Evolutionary conservation across 1,284 basidiomycete genomes (phyloP).

Genomic region (Irpex sp.): DNA sequence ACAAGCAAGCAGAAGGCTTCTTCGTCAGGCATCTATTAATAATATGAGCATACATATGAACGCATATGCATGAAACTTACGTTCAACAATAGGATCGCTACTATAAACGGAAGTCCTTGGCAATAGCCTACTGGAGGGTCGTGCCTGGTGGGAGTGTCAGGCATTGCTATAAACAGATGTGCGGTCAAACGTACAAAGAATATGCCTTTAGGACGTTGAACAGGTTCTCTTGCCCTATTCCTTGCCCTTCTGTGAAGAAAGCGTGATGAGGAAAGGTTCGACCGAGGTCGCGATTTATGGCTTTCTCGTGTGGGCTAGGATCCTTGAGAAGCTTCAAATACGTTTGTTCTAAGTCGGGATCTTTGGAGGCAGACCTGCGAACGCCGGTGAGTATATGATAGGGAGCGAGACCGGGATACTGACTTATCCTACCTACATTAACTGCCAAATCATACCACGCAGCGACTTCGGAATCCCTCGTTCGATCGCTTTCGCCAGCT

Average conservation of each 20-base stretch:
- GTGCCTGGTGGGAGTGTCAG: constrained; percentile 50
- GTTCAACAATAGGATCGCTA: constrained; percentile 88
- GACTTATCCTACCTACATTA: constrained; percentile 62
- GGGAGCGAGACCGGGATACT: constrained; percentile 1
- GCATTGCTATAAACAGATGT: constrained; percentile 6
- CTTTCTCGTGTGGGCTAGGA: constrained; percentile 85
- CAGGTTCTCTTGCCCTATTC: constrained; percentile 92
- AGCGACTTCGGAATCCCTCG: constrained; percentile 82
- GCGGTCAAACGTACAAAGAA: constrained; percentile 57
- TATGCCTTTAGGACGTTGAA: constrained; percentile 99
- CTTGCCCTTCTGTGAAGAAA: constrained; percentile 89
- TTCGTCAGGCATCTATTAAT: constrained; percentile 91
- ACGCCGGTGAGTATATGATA: neutral
- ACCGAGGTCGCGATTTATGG: constrained; percentile 87
- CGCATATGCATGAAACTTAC: constrained; percentile 38
- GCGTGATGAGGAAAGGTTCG: constrained; percentile 97
- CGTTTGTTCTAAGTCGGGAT: constrained; percentile 77
- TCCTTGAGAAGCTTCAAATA: constrained; percentile 86
- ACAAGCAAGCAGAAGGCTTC: constrained; percentile 96
- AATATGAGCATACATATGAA: neutral
- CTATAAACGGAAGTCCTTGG: constrained; percentile 93
- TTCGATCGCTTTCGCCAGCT: constrained; percentile 87
- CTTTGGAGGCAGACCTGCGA: constrained; percentile 81
- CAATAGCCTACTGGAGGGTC: constrained; percentile 96
- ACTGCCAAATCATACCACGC: constrained; percentile 96